phyloP scores from a whole-genome alignment of 2,329 filamentous ascomycete species.

The Diplodia mutila region DNA sequence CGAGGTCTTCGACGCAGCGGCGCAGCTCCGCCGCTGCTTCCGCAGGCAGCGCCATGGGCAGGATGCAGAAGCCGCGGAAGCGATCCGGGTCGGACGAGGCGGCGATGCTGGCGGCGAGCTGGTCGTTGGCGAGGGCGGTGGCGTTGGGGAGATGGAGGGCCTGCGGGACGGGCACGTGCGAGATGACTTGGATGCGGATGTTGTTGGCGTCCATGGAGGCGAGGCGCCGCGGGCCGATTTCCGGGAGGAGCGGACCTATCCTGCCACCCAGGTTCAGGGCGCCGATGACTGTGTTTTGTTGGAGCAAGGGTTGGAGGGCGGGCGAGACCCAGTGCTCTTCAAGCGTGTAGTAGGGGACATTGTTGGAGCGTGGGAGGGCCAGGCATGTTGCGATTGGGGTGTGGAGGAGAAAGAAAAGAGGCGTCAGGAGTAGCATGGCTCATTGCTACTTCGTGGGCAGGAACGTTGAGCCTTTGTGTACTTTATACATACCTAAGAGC shows the following conservation, averaged over 20 bases:
- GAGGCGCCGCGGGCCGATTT: constrained; percentile 2
- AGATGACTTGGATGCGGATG: constrained; percentile 16
- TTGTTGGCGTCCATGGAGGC: constrained; percentile 25
- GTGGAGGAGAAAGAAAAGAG: not conserved
- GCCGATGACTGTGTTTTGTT: not conserved
- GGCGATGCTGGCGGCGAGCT: not conserved
- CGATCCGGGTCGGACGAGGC: constrained; percentile 34
- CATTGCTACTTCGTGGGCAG: not conserved
- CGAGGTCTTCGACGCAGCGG: not conserved
- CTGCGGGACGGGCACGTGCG: not conserved
- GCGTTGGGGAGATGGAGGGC: not conserved
- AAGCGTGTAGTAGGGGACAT: constrained; percentile 13
- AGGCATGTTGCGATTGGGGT: not conserved
- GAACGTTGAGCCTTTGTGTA: not conserved
- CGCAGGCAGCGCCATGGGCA: constrained; percentile 40
- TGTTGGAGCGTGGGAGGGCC: not conserved
- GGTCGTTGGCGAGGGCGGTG: not conserved
- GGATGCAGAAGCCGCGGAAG: constrained; percentile 49
- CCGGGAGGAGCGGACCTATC: not conserved
- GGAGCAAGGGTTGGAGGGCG: not conserved
- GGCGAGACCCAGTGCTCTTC: constrained; percentile 24
- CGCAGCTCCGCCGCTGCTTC: constrained; percentile 38
- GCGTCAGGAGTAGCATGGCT: not conserved
- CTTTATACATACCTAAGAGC: not conserved
- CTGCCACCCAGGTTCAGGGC: not conserved